Evolutionary conservation across 176 grass and related monocot species (phyloP).

Genomic region (Musa beccarii): DNA sequence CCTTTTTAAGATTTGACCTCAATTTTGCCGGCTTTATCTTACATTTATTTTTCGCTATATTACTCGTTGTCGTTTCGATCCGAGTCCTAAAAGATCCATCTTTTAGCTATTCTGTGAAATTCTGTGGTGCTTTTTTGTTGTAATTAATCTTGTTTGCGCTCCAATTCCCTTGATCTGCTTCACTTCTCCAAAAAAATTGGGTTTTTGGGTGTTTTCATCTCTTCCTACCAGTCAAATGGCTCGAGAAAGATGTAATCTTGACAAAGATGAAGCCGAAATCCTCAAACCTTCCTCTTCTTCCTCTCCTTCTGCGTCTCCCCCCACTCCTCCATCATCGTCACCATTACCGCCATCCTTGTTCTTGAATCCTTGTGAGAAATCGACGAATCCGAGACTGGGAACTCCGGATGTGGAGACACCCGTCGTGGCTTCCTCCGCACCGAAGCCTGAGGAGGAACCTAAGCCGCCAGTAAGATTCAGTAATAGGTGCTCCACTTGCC

Average conservation of each 20-base stretch:
- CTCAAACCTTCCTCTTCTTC: conserved; percentile 6
- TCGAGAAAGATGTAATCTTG: neutral
- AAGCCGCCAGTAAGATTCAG: neutral
- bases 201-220: neutral
- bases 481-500: conserved; percentile 17
- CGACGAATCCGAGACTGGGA: neutral
- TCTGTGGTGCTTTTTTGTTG: neutral
- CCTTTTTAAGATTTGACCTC: neutral
- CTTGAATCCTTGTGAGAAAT: conserved; percentile 1
- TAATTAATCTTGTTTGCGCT: no score
- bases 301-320: neutral
- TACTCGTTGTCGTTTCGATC: no score
- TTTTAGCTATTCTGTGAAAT: no score
- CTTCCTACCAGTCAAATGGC: neutral
- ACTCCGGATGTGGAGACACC: neutral
- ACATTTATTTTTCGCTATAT: no score
- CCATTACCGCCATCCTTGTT: neutral
- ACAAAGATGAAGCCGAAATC: conserved; percentile 17
- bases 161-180: neutral
- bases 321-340: neutral
- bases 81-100: no score
- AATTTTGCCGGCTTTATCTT: neutral
- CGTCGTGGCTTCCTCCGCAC: neutral
- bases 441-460: neutral
- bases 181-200: neutral